Evolutionary conservation across 495 filamentous ascomycete genomes (phyloP).

Genomic region (Aspergillus egyptiacus): DNA sequence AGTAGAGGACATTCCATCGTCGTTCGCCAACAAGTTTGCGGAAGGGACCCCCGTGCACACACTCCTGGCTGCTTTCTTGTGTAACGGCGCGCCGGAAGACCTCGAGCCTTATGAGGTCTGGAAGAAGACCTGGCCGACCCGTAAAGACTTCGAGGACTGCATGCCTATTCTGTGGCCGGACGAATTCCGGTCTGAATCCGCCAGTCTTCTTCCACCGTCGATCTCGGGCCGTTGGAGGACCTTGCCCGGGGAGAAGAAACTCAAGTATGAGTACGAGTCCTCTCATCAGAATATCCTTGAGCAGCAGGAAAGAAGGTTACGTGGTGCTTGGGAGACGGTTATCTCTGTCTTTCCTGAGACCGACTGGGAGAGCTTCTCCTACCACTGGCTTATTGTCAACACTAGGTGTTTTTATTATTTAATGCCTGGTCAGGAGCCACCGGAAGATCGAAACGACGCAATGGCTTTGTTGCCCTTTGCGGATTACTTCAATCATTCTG

Average conservation of each 20-base stretch:
- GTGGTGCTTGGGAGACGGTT: conserved; percentile 54
- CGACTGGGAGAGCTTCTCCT: conserved; percentile 50
- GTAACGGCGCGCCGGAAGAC: conserved; percentile 36
- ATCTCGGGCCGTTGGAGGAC: conserved; percentile 36
- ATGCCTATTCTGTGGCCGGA: conserved; percentile 68
- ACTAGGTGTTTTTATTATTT: conserved; percentile 76
- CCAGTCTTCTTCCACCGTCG: conserved; percentile 34
- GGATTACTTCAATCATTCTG: conserved; percentile 81
- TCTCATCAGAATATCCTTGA: conserved; percentile 49
- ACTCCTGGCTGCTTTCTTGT: conserved; percentile 63
- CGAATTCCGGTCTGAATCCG: conserved; percentile 18
- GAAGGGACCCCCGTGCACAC: conserved; percentile 58
- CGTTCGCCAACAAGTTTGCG: conserved; percentile 37
- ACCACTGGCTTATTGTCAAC: conserved; percentile 78
- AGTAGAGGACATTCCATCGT: conserved; percentile 49
- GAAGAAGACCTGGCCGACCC: conserved; percentile 62
- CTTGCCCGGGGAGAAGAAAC: conserved; percentile 18
- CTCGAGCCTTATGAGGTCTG: conserved; percentile 45
- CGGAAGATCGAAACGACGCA: conserved; percentile 55
- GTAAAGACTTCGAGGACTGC: conserved; percentile 49
- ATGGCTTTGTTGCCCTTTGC: conserved; percentile 81
- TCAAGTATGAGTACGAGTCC: conserved; percentile 26
- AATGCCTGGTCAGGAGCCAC: conserved; percentile 44
- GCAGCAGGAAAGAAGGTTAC: conserved; percentile 57
- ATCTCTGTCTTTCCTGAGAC: conserved; percentile 47